A percentile compares a stretch with the other conserved stretches of the same genome.
Evolutionary conservation across 345 rosid genomes (phyloP).

Genomic region (Corchorus olitorius): DNA sequence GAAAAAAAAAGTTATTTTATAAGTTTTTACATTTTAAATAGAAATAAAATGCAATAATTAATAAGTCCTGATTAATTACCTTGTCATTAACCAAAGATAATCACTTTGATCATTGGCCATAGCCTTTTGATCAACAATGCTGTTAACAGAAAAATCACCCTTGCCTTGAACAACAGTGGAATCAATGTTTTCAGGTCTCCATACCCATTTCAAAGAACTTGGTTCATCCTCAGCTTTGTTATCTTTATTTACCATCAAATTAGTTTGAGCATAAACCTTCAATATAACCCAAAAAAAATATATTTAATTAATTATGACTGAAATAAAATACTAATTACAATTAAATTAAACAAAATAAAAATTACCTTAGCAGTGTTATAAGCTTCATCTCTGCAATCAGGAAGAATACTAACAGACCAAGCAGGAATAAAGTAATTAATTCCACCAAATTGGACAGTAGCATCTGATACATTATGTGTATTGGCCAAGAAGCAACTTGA

Average conservation of each 20-base stretch:
- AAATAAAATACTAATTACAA: neutral
- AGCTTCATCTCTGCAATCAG: slow-evolving; percentile 53
- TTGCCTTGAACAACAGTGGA: slow-evolving; percentile 33
- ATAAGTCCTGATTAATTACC: neutral
- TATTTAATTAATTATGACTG: too few relatives aligned
- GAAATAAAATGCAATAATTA: neutral
- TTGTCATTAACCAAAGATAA: slow-evolving; percentile 59
- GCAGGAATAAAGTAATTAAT: slow-evolving; percentile 48
- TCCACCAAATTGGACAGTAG: slow-evolving; percentile 48
- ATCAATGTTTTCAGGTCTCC: slow-evolving; percentile 56
- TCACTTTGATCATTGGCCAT: slow-evolving; percentile 53
- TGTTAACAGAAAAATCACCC: slow-evolving; percentile 31
- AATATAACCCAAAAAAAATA: neutral
- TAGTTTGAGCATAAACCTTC: slow-evolving; percentile 56
- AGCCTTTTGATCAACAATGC: slow-evolving; percentile 58
- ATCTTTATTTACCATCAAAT: slow-evolving; percentile 36
- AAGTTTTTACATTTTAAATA: neutral
- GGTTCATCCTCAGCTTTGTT: slow-evolving; percentile 36
- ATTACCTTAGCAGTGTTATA: slow-evolving; percentile 69
- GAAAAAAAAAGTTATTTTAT: neutral
- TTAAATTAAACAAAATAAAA: too few relatives aligned
- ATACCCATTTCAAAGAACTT: slow-evolving; percentile 45
- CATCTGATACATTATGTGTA: slow-evolving; percentile 44
- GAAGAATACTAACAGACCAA: slow-evolving; percentile 75
- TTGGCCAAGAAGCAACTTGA: slow-evolving; percentile 64